A percentile compares a stretch with the other conserved stretches of the same genome.
phyloP scores from a whole-genome alignment of 208 protist species.

The Naegleria fowleri region DNA sequence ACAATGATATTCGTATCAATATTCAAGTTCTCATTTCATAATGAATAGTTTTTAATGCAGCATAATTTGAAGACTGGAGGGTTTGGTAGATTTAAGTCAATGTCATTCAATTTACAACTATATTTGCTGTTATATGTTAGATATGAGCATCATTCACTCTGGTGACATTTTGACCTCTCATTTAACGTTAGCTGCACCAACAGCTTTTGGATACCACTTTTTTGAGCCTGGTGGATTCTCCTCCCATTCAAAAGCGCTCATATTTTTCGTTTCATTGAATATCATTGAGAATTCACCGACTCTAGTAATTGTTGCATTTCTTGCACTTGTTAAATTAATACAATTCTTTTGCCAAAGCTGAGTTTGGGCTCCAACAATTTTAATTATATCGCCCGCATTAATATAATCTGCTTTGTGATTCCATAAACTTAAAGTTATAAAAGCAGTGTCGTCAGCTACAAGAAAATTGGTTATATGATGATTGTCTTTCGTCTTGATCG shows the following conservation, averaged over 20 bases:
- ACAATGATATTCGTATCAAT: neutral
- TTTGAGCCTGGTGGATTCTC: neutral
- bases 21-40: no score
- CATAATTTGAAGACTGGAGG: no score
- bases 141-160: no score
- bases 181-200: no score
- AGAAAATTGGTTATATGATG: neutral
- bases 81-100: no score
- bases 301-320: neutral
- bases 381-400: neutral
- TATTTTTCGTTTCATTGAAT: neutral
- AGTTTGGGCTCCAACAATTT: neutral
- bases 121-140: no score
- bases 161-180: no score
- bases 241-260: neutral
- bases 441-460: neutral
- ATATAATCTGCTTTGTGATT: neutral
- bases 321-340: neutral
- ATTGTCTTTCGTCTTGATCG: neutral
- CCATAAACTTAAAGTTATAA: neutral
- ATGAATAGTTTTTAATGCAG: no score
- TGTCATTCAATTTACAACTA: no score
- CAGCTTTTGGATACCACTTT: neutral
- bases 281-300: neutral
- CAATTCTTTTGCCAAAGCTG: neutral